A percentile compares a stretch with the other conserved stretches of the same genome.
Evolutionary conservation across 331 rosid genomes (phyloP).

Genomic region (Cydonia oblonga): DNA sequence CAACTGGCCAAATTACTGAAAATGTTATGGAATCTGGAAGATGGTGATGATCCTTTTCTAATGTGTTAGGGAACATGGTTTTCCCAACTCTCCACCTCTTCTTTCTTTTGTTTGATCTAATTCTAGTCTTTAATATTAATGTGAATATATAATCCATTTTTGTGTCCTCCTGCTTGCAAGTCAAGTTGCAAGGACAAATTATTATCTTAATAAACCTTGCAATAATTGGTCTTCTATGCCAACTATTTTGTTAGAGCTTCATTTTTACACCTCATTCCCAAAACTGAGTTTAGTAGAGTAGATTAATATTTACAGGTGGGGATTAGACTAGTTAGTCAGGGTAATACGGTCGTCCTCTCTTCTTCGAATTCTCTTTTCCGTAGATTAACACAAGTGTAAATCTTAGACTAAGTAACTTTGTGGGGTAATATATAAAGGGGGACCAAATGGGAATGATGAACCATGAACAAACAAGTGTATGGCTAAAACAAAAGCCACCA

Average conservation of each 20-base stretch:
- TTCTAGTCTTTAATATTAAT: not conserved
- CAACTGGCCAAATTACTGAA: not conserved
- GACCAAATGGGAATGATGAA: slow-evolving; percentile 21
- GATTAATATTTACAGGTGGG: no score
- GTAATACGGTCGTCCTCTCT: no score
- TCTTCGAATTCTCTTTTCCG: not conserved
- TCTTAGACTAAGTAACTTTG: slow-evolving; percentile 10
- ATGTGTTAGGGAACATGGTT: slow-evolving; percentile 9
- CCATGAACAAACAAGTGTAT: slow-evolving; percentile 32
- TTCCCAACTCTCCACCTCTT: not conserved
- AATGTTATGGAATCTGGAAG: not conserved
- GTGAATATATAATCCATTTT: not conserved
- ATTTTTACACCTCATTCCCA: no score
- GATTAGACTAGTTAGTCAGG: no score
- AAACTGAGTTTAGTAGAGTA: not conserved
- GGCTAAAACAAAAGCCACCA: slow-evolving; percentile 39
- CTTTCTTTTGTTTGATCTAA: not conserved
- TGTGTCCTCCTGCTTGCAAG: not conserved
- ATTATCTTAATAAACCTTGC: not conserved
- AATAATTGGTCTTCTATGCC: not conserved
- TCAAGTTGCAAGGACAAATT: not conserved
- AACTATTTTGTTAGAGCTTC: not conserved
- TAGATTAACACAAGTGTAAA: not conserved
- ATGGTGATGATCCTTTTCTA: not conserved
- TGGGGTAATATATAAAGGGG: slow-evolving; percentile 5